These are phyloP conservation scores for Solanum piurae DNA, from an alignment of 257 asterid genomes.

Conservation along the genomic window DNA sequence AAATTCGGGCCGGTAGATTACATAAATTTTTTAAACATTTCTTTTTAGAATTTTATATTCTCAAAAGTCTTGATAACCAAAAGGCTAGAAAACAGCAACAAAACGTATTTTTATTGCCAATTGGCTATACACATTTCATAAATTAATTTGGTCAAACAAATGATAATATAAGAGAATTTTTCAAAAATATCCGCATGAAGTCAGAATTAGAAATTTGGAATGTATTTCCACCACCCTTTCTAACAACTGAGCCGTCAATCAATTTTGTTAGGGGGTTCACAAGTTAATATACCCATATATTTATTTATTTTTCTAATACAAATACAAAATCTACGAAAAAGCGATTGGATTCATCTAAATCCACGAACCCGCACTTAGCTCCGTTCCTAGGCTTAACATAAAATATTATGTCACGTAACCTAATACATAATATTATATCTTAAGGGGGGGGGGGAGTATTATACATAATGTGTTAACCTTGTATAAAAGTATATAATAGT, in stretches of 20 bases:
- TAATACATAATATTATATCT: too few relatives aligned
- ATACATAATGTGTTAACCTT: background rate
- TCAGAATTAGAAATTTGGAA: too few relatives aligned
- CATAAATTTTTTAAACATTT: background rate
- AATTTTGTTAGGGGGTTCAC: too few relatives aligned
- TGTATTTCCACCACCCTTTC: too few relatives aligned
- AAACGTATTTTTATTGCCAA: background rate
- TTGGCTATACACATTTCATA: background rate
- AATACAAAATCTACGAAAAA: rapidly evolving
- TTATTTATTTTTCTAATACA: too few relatives aligned
- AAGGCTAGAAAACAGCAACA: background rate
- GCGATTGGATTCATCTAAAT: rapidly evolving
- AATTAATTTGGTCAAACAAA: background rate
- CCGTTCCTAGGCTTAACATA: rapidly evolving
- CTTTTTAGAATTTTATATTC: background rate
- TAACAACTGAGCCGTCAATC: too few relatives aligned
- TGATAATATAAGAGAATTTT: background rate
- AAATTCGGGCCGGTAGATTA: background rate
- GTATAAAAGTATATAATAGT: too few relatives aligned
- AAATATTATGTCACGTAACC: background rate
- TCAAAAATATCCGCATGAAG: background rate
- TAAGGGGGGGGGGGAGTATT: too few relatives aligned
- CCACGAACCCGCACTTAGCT: too few relatives aligned
- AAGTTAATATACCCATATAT: too few relatives aligned
- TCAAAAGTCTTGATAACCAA: background rate